Percentiles rank a stretch among this genome's conserved stretches.
These are phyloP conservation scores for Nitzschia putrida DNA, from an alignment of 108 stramenopile species.

Conservation along the genomic window DNA sequence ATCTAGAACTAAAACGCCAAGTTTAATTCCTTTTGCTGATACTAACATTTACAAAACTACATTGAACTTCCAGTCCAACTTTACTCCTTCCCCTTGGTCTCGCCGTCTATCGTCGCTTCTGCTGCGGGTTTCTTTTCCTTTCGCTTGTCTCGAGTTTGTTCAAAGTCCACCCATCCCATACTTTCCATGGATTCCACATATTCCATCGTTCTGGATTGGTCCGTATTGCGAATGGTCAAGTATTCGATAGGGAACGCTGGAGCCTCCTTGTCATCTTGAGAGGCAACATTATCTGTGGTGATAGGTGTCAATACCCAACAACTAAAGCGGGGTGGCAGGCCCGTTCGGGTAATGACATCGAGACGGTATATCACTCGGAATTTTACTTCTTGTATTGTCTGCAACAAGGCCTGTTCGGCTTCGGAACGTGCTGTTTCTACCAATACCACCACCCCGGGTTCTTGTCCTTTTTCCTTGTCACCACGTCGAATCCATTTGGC, in stretches of 20 bases:
- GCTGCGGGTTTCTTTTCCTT: too few relatives aligned
- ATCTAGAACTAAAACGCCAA: too few relatives aligned
- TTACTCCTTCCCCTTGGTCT: too few relatives aligned
- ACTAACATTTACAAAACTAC: too few relatives aligned
- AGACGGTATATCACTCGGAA: conserved; percentile 21
- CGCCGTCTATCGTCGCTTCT: too few relatives aligned
- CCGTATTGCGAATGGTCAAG: conserved; percentile 33
- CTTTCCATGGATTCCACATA: conserved; percentile 35
- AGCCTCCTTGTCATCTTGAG: neutral
- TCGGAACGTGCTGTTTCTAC: conserved; percentile 34
- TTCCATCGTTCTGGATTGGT: conserved; percentile 29
- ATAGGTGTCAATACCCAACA: conserved; percentile 32
- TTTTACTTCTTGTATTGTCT: conserved; percentile 1
- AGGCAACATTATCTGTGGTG: neutral
- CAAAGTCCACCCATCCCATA: conserved; percentile 47
- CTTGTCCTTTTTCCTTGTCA: neutral
- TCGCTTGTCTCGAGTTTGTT: conserved; percentile 21
- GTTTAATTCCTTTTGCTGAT: too few relatives aligned
- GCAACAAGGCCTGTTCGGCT: conserved; percentile 22
- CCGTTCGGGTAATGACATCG: conserved; percentile 35
- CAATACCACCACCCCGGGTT: conserved; percentile 26
- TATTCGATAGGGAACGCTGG: conserved; percentile 25
- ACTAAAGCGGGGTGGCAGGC: conserved; percentile 35
- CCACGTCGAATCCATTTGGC: conserved; percentile 13
- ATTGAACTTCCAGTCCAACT: too few relatives aligned